phyloP scores from a whole-genome alignment of 345 rosid genomes.

The Euphorbia pulcherrima region DNA sequence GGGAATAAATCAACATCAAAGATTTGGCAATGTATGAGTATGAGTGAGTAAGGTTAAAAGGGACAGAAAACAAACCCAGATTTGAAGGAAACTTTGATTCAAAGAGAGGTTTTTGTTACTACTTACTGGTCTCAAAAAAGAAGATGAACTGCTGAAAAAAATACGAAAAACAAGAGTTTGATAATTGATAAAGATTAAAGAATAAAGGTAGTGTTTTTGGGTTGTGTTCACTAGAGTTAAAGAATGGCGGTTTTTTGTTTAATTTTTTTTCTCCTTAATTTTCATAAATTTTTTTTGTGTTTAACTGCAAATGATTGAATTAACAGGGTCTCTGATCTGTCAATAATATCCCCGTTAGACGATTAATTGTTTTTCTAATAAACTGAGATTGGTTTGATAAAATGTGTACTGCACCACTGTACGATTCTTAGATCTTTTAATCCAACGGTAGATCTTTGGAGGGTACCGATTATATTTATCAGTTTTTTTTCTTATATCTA shows the following conservation, averaged over 20 bases:
- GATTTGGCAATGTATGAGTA: conserved; percentile 46
- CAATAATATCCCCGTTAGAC: not conserved
- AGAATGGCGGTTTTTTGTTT: conserved; percentile 17
- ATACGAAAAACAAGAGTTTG: not conserved
- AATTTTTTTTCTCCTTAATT: not conserved
- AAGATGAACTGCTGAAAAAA: too few species aligned
- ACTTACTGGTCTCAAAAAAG: conserved; percentile 1
- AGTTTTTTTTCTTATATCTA: too few species aligned
- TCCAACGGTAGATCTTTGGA: too few species aligned
- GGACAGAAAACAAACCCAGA: conserved; percentile 6
- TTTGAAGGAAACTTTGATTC: conserved; percentile 59
- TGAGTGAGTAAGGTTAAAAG: conserved; percentile 22
- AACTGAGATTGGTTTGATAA: not conserved
- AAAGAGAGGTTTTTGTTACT: conserved; percentile 52
- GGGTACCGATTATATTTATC: too few species aligned
- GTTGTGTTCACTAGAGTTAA: conserved; percentile 1
- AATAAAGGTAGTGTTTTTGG: too few species aligned
- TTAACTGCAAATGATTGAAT: conserved; percentile 20
- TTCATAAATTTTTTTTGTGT: too few species aligned
- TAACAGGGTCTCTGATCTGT: not conserved
- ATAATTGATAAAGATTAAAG: conserved; percentile 8
- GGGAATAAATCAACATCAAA: too few species aligned
- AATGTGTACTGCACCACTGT: not conserved
- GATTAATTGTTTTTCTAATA: conserved; percentile 7
- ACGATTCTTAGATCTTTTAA: too few species aligned